These are phyloP conservation scores for Geotrichum carabidarum DNA, from an alignment of 1,139 yeast genomes.

Conservation along the genomic window DNA sequence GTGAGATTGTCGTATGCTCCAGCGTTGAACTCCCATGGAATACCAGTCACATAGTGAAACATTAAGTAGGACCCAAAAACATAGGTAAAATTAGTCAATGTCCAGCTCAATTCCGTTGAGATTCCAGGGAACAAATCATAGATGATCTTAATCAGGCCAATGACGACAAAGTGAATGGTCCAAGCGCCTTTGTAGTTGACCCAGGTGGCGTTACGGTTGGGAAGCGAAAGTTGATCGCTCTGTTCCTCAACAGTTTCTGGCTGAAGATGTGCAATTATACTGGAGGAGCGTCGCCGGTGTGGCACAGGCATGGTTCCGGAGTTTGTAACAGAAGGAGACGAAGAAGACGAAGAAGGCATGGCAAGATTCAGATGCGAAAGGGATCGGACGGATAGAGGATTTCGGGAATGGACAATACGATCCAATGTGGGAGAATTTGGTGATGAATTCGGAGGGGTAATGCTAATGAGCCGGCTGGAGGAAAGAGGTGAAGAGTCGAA, in stretches of 20 bases:
- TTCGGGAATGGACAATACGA: too few species aligned
- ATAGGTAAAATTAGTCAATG: conserved; percentile 83
- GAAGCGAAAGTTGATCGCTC: conserved; percentile 83
- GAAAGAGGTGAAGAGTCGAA: too few species aligned
- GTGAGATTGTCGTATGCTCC: conserved; percentile 95
- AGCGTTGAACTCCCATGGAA: conserved; percentile 92
- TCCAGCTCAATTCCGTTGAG: conserved; percentile 86
- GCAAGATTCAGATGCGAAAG: background rate
- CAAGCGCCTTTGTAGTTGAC: conserved; percentile 92
- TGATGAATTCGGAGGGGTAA: too few species aligned
- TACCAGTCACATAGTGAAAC: conserved; percentile 95
- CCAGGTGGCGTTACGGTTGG: conserved; percentile 93
- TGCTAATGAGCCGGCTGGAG: too few species aligned
- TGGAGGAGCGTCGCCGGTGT: conserved; percentile 51
- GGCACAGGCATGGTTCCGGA: background rate
- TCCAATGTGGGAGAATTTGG: too few species aligned
- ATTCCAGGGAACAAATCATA: conserved; percentile 74
- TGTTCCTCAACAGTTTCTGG: conserved; percentile 90
- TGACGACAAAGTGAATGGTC: conserved; percentile 84
- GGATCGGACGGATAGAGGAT: too few species aligned
- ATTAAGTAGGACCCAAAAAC: conserved; percentile 88
- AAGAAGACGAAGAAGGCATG: background rate
- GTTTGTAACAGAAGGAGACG: conserved; percentile 1
- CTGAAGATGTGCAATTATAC: conserved; percentile 73
- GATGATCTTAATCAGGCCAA: conserved; percentile 63